These are phyloP conservation scores for Alternaria infectoria DNA, from an alignment of 2,329 filamentous ascomycete species.

Conservation along the genomic window DNA sequence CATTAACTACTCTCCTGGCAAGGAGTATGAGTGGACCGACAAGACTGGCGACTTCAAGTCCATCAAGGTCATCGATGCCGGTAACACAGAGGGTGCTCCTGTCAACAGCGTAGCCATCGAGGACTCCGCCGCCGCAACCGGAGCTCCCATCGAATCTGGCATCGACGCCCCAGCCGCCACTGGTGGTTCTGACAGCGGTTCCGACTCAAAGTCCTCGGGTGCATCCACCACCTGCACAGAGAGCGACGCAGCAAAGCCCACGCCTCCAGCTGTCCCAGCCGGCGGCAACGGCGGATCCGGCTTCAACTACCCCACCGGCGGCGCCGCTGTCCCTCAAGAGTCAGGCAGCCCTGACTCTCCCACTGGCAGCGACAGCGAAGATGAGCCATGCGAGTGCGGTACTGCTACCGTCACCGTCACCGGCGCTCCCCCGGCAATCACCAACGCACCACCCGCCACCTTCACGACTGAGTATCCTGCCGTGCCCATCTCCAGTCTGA, in stretches of 20 bases:
- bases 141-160: conserved; percentile 29
- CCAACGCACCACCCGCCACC: conserved; percentile 16
- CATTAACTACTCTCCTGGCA: conserved; percentile 60
- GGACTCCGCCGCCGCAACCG: conserved; percentile 36
- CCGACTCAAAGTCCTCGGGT: background rate
- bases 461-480: conserved; percentile 21
- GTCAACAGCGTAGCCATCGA: conserved; percentile 32
- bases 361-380: conserved; percentile 4
- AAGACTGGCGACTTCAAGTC: conserved; percentile 55
- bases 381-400: conserved; percentile 33
- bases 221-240: conserved; percentile 20
- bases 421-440: conserved; percentile 29
- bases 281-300: conserved; percentile 15
- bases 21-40: conserved; percentile 59
- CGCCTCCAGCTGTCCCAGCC: conserved; percentile 2
- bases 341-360: conserved; percentile 11
- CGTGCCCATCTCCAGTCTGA: conserved; percentile 15
- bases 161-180: conserved; percentile 31
- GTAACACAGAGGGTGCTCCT: conserved; percentile 41
- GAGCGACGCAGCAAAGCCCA: conserved; percentile 3
- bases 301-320: conserved; percentile 18
- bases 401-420: conserved; percentile 39
- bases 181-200: conserved; percentile 2
- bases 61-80: conserved; percentile 53
- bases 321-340: conserved; percentile 5